These are phyloP conservation scores for Castanea crenata DNA, from an alignment of 306 rosid species.

Conservation along the genomic window DNA sequence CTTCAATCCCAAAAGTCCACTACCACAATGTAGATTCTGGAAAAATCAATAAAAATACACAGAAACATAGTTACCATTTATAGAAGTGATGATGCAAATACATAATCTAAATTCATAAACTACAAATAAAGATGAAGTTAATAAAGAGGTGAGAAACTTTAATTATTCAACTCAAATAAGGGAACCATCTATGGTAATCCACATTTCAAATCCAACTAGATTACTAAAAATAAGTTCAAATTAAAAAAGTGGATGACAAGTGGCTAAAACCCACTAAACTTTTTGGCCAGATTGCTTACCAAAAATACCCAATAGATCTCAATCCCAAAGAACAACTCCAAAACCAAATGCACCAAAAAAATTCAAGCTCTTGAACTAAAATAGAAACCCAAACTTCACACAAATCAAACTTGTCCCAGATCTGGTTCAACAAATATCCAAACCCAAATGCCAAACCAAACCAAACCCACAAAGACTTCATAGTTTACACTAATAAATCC, in stretches of 20 bases:
- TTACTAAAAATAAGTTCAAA: constrained; percentile 16
- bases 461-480: constrained; percentile 29
- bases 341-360: constrained; percentile 22
- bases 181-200: constrained; percentile 33
- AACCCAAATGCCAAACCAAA: constrained; percentile 34
- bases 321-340: constrained; percentile 27
- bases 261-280: constrained; percentile 40
- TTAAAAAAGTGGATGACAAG: constrained; percentile 25
- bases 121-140: background rate
- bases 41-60: background rate
- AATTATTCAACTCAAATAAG: constrained; percentile 19
- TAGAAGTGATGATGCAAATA: constrained; percentile 16
- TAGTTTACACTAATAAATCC: constrained; percentile 22
- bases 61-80: background rate
- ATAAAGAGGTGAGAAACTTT: background rate
- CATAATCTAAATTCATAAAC: constrained; percentile 11
- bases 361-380: constrained; percentile 27
- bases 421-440: constrained; percentile 55
- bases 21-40: constrained; percentile 33
- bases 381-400: constrained; percentile 42
- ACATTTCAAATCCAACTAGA: constrained; percentile 30
- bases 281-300: constrained; percentile 22
- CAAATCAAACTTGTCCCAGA: constrained; percentile 45
- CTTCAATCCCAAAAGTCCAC: constrained; percentile 14
- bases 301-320: constrained; percentile 56